Evolutionary conservation across 179 eudicot genomes (phyloP), one percentile per base, ranked within the genome.

Genomic region (Carnegiea gigantea): DNA sequence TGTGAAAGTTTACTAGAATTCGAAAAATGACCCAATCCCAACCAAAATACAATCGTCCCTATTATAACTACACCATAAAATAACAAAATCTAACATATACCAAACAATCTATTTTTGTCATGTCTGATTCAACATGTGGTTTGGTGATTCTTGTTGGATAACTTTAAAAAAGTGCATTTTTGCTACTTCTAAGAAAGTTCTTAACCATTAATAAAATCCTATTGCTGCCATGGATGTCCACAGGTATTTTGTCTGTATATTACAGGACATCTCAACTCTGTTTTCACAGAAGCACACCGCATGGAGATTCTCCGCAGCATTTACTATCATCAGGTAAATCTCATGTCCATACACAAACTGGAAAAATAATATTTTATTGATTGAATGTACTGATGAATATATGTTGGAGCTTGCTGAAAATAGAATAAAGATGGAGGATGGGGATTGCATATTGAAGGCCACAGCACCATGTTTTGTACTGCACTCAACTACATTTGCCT

Each of bases 381-480:
- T 38, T 28, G n/a, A 70, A 30, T 30, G 44, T 21, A 36, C 73
- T 70, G 44, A 70, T 26, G 26, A 48, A 24, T 48, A 26, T 49
- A 13, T 75, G 18, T 46, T 73, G 9, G 48, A 73, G 26, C 14
- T 11, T 12, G 3, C 9, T 5, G 5, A 53, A 46, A 62, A 79
- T 71, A 92, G 93, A 90, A 92, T 73, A 87, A 90, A 87, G 95
- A 90, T 82, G 95, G 95, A 77, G 95, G 95, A 3, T 92, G 95
- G 95, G 93, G 95, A 76, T 76, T 90, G 11, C 93, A 90, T 77
- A 85, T 87, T n/a, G 95, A 90, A 83, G 93, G 91, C 0, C 89
- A 89, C 18, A 92, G 92, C 84, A 85, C 83, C 60, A 89, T 92
- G 91, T 90, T 92, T 54, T 80, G 92, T 64, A 86, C 93, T 0